phyloP scores from a whole-genome alignment of 108 stramenopile species.

The Pelagomonas calceolata region DNA sequence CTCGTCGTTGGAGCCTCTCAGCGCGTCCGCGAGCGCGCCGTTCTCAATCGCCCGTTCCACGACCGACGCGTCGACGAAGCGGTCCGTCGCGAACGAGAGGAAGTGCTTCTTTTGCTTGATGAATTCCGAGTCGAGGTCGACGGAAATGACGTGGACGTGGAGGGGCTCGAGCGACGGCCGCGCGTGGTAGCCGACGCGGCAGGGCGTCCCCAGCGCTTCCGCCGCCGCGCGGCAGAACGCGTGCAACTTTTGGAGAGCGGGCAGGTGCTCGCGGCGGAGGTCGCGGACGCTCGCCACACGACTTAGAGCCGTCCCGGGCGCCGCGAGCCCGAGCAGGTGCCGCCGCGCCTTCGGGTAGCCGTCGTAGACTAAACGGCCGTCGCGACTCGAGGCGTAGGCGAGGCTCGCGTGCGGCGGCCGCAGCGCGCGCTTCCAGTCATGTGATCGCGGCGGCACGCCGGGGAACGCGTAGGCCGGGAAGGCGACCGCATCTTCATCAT shows the following conservation, averaged over 20 bases:
- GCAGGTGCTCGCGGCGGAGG: slow-evolving; percentile 1
- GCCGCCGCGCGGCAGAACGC: slow-evolving; percentile 2
- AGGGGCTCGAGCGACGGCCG: slow-evolving; percentile 26
- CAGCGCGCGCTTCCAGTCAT: neutral
- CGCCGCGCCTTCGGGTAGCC: slow-evolving; percentile 16
- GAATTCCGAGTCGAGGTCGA: slow-evolving; percentile 16
- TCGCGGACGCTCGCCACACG: neutral
- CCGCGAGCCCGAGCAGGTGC: slow-evolving; percentile 13
- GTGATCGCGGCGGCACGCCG: neutral
- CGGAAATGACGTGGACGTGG: slow-evolving; percentile 32
- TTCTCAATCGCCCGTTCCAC: neutral
- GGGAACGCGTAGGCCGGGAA: neutral
- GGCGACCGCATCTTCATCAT: too few species aligned
- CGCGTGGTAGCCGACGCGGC: slow-evolving; percentile 23
- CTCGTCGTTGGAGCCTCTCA: neutral
- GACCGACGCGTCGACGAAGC: slow-evolving; percentile 7
- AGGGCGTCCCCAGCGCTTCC: neutral
- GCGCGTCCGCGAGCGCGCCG: neutral
- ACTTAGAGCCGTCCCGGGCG: neutral
- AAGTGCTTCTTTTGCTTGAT: slow-evolving; percentile 27
- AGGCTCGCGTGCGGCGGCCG: neutral
- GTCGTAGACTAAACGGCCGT: slow-evolving; percentile 14
- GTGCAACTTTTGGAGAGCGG: slow-evolving; percentile 4
- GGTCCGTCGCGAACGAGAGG: slow-evolving; percentile 27
- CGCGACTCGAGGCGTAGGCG: neutral